Evolutionary conservation across 176 grass and related monocot genomes (phyloP), one percentile per base, ranked within the genome.

Genomic region (Elaeis guineensis): DNA sequence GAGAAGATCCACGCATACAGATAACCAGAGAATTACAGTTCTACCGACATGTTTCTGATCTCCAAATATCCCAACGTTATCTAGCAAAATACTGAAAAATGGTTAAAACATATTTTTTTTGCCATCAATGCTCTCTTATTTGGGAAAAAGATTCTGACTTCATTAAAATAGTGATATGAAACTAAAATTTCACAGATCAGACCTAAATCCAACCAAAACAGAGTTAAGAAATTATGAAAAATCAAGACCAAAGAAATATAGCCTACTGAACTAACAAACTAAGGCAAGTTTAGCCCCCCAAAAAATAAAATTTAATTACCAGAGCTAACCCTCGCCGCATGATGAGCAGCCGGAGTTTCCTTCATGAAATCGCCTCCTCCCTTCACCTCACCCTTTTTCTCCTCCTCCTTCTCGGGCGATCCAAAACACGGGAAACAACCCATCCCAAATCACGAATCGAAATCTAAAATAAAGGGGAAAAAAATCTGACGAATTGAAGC

Each of bases 381-480:
- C 49, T 30, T 61, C 74, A 44, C 8, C 35, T 0, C 56, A 58
- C 59, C 77, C 58, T 76, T 65, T 56, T 24, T 52, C 48, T 79
- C 81, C 16, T 63, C 71, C 62, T 82, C 78, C 51, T 85, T 64
- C 49, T 22, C 22, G 16, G 65, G 24, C 68, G 89, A 84, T 70
- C 84, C 72, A 74, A 84, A 95, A 85, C 89, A 95, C 64, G 69
- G 65, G 75, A 94, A 94, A 78, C 89, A 89, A 70, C 84, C 70
- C 89, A 94, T 94, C 84, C 57, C 21, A 50, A 62, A 85, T 17
- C 72, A 55, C 39, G 14, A 1, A 51, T 3, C 49, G n/a, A 50
- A 5, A 66, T 0, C 9, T 5, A 32, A 64, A 76, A 52, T 12
- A 44, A 44, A 12, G 11, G 35, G 6, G 23, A 23, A 44, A 44